Evolutionary conservation across 306 rosid genomes (phyloP), one percentile per base, ranked within the genome.

Genomic region (Betula pendula): DNA sequence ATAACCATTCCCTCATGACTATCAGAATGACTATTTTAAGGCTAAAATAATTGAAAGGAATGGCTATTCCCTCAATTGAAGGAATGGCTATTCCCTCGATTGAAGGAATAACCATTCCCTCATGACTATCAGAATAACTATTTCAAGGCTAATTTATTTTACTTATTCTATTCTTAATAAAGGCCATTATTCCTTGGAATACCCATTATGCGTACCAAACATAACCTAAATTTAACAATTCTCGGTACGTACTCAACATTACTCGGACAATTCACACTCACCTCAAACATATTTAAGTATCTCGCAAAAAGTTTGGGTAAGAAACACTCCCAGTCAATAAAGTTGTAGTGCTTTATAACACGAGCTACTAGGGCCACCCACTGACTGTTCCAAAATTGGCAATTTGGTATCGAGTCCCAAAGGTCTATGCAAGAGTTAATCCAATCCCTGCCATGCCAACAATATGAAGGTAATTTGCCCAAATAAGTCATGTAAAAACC

Each of bases 211-310:
- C n/a, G n/a, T n/a, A n/a, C n/a, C n/a, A n/a, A n/a, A n/a, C n/a
- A n/a, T n/a, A n/a, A n/a, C n/a, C n/a, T n/a, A 68, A 40, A 69
- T 43, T 13, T 14, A 81, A 75, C 63, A 47, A 65, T 56, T 45
- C 72, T 82, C 77, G 35, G 59, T 24, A 53, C 40, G 73, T 74
- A 52, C 73, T 31, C 60, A 76, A 77, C 44, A 60, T 77, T 68
- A 33, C 76, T 73, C 14, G 48, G 77, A 75, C 71, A 78, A 75
- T 53, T 51, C 50, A 49, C 73, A 78, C 92, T 81, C 74, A 95
- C 99, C 99, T 96, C 99, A 89, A 96, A 96, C 97, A 91, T 92
- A 85, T 96, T 96, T 62, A 96, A 87, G 87, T 83, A 96, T 91
- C 96, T 87, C 20, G 97, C 84, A 86, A 91, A 96, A 85, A 96